These are phyloP conservation scores for Mariannaea elegans DNA, from an alignment of 2,329 filamentous ascomycete species.

Conservation along the genomic window DNA sequence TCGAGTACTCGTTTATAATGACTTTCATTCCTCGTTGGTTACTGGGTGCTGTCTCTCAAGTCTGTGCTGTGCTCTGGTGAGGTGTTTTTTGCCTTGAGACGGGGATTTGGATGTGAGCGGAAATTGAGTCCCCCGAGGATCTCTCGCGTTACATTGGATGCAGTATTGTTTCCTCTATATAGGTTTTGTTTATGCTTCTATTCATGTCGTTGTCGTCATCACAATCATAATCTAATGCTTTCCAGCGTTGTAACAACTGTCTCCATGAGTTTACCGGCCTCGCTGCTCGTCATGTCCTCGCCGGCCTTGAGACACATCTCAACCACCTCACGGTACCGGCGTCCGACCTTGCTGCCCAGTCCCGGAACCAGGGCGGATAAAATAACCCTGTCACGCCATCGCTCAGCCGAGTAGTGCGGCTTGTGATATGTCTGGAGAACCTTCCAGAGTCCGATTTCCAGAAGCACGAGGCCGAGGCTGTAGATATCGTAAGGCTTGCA, in stretches of 20 bases:
- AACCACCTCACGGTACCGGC: slow-evolving; percentile 51
- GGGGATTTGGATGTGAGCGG: too few species aligned
- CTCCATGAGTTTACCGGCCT: slow-evolving; percentile 53
- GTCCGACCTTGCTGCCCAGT: slow-evolving; percentile 52
- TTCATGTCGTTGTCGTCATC: not conserved
- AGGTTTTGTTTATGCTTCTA: too few species aligned
- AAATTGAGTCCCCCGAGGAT: too few species aligned
- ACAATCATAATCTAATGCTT: slow-evolving; percentile 44
- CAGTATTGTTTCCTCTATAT: too few species aligned
- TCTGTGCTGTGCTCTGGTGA: too few species aligned
- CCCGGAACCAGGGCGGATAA: slow-evolving; percentile 51
- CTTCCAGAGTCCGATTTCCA: slow-evolving; percentile 62
- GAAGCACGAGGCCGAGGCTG: slow-evolving; percentile 58
- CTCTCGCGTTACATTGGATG: too few species aligned
- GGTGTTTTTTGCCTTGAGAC: too few species aligned
- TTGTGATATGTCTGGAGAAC: slow-evolving; percentile 52
- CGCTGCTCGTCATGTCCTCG: slow-evolving; percentile 48
- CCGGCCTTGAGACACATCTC: slow-evolving; percentile 50
- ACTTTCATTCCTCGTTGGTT: not conserved
- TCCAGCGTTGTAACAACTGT: slow-evolving; percentile 52
- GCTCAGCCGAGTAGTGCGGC: slow-evolving; percentile 51
- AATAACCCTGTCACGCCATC: slow-evolving; percentile 54
- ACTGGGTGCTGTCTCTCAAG: not conserved
- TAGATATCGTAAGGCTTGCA: slow-evolving; percentile 63
- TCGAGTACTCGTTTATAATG: slow-evolving; percentile 11